Evolutionary conservation across 441 rosid species (phyloP).

Genomic region (Biscutella auriculata): DNA sequence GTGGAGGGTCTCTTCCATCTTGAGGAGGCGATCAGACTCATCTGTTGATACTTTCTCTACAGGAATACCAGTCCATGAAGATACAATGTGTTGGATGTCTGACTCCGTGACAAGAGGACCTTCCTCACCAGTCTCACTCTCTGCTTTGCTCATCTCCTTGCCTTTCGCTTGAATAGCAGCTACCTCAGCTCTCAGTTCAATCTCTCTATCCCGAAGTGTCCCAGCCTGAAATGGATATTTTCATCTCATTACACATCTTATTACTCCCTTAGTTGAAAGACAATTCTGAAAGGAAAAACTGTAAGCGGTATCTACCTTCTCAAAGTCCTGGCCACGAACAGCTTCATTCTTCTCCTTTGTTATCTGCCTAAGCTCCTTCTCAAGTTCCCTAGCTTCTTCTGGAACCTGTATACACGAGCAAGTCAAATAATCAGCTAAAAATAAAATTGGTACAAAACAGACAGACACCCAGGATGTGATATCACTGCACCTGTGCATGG

Average conservation of each 20-base stretch:
- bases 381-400: slow-evolving; percentile 97
- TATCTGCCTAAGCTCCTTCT: slow-evolving; percentile 90
- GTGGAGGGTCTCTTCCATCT: slow-evolving; percentile 93
- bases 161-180: slow-evolving; percentile 72
- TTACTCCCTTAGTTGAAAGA: not conserved
- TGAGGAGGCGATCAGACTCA: slow-evolving; percentile 85
- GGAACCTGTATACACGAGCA: slow-evolving; percentile 53
- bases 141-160: slow-evolving; percentile 92
- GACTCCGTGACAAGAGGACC: slow-evolving; percentile 74
- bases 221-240: slow-evolving; percentile 59
- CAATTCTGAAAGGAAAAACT: not conserved
- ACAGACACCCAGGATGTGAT: not conserved
- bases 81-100: slow-evolving; percentile 88
- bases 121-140: slow-evolving; percentile 77
- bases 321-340: slow-evolving; percentile 92
- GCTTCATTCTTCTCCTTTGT: slow-evolving; percentile 97
- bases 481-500: slow-evolving; percentile 68
- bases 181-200: slow-evolving; percentile 84
- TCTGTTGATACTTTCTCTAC: slow-evolving; percentile 89
- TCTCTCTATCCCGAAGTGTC: slow-evolving; percentile 76
- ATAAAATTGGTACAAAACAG: not conserved
- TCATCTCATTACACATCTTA: not conserved
- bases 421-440: not conserved
- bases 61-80: slow-evolving; percentile 94
- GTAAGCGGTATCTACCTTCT: slow-evolving; percentile 44